These are phyloP conservation scores for Cystobasidium sp. DNA, from an alignment of 1,284 basidiomycete species.

Conservation along the genomic window DNA sequence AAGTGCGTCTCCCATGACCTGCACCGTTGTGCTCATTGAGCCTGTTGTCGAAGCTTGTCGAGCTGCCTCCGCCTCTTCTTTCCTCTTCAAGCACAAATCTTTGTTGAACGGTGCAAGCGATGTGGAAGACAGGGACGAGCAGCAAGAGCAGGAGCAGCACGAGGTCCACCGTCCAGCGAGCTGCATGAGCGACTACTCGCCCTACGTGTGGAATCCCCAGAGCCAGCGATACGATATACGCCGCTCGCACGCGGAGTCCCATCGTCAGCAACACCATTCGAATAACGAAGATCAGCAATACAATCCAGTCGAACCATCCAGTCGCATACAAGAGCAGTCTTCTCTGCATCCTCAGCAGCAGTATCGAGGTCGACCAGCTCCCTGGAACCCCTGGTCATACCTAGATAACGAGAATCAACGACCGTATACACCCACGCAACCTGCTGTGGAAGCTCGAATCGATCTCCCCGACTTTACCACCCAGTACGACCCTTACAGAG, in stretches of 20 bases:
- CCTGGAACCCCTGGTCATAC: conserved; percentile 19
- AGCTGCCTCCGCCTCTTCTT: not conserved
- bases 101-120: conserved; percentile 5
- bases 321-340: not conserved
- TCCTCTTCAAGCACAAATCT: not conserved
- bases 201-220: conserved; percentile 11
- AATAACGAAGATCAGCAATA: conserved; percentile 6
- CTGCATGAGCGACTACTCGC: conserved; percentile 32
- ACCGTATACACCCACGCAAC: conserved; percentile 17
- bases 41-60: not conserved
- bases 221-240: conserved; percentile 17
- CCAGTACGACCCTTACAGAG: conserved; percentile 16
- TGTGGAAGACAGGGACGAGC: not conserved
- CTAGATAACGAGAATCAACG: not conserved
- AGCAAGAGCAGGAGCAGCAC: conserved; percentile 1
- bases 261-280: not conserved
- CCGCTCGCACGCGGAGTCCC: not conserved
- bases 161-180: conserved; percentile 22
- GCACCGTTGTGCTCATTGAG: not conserved
- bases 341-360: not conserved
- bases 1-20: not conserved
- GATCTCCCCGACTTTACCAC: not conserved
- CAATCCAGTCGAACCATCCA: not conserved
- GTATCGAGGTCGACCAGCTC: not conserved
- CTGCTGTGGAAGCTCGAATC: conserved; percentile 14